Percentiles rank a stretch among this genome's conserved stretches.
Evolutionary conservation across 2,329 filamentous ascomycete species (phyloP).

Genomic region (Xylaria sp.): DNA sequence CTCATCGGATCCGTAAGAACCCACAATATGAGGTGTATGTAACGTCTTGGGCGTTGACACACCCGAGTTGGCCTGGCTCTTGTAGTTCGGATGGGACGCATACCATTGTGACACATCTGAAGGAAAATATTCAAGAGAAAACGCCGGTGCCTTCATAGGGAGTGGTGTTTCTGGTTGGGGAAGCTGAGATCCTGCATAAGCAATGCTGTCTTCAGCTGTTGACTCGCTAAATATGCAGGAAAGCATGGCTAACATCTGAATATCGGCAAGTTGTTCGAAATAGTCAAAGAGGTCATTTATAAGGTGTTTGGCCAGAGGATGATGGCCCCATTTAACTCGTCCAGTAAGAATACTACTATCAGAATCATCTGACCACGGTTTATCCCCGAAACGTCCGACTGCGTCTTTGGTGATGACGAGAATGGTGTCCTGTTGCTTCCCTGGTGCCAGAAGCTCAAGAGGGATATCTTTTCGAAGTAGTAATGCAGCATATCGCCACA

Average conservation of each 20-base stretch:
- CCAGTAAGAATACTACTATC: constrained; percentile 58
- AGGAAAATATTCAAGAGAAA: constrained; percentile 75
- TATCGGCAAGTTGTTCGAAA: constrained; percentile 70
- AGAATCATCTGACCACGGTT: constrained; percentile 24
- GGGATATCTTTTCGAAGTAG: constrained; percentile 82
- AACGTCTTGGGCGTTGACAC: constrained; percentile 68
- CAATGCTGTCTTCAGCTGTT: constrained; percentile 64
- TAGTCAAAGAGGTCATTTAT: constrained; percentile 72
- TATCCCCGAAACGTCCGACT: constrained; percentile 56
- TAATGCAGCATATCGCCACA: constrained; percentile 85
- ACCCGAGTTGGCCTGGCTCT: constrained; percentile 65
- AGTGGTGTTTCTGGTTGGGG: constrained; percentile 71
- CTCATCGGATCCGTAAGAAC: constrained; percentile 69
- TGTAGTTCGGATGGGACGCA: constrained; percentile 56
- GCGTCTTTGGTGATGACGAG: constrained; percentile 76
- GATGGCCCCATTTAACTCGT: constrained; percentile 74
- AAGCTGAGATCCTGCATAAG: constrained; percentile 67
- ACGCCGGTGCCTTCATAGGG: constrained; percentile 72
- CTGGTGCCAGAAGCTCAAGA: constrained; percentile 69
- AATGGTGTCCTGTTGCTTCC: constrained; percentile 67
- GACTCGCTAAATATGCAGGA: constrained; percentile 76
- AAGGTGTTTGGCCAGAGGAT: constrained; percentile 71
- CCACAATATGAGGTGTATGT: constrained; percentile 66
- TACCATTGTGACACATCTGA: constrained; percentile 66
- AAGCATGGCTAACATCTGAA: constrained; percentile 79